phyloP scores from a whole-genome alignment of 2,329 filamentous ascomycete genomes.

The Berkeleyomyces basicola region DNA sequence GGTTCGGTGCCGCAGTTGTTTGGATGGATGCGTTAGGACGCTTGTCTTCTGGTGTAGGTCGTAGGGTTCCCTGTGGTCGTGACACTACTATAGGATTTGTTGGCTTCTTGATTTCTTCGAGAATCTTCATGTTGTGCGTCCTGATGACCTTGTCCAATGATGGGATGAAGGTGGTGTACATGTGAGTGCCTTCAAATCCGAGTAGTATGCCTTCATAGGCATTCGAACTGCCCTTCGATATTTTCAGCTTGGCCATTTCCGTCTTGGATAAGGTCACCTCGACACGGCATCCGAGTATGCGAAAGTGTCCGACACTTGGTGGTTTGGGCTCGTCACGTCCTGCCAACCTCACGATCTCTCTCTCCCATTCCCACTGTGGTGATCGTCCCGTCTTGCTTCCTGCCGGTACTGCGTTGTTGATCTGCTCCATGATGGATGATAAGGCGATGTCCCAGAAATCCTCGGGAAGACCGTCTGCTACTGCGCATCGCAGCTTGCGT shows the following conservation, averaged over 20 bases:
- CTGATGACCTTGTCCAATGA: background rate
- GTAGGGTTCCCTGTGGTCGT: background rate
- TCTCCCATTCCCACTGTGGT: background rate
- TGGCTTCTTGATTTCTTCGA: background rate
- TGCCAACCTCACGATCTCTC: background rate
- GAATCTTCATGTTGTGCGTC: background rate
- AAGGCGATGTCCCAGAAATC: background rate
- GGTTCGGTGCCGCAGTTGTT: too few species aligned
- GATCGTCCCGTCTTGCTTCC: background rate
- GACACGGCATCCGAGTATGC: background rate
- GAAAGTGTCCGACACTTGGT: background rate
- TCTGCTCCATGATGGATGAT: background rate
- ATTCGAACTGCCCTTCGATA: background rate
- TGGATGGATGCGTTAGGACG: background rate
- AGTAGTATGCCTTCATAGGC: background rate
- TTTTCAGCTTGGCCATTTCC: background rate
- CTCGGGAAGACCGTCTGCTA: background rate
- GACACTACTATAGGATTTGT: background rate
- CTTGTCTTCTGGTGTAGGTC: background rate
- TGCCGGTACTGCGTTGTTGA: background rate
- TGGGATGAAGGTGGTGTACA: background rate
- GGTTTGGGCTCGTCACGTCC: background rate
- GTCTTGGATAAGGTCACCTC: background rate
- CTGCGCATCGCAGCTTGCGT: background rate
- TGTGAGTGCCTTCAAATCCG: background rate